These are phyloP conservation scores for Trypethelium eluteriae DNA, from an alignment of 495 filamentous ascomycete species.

Conservation along the genomic window DNA sequence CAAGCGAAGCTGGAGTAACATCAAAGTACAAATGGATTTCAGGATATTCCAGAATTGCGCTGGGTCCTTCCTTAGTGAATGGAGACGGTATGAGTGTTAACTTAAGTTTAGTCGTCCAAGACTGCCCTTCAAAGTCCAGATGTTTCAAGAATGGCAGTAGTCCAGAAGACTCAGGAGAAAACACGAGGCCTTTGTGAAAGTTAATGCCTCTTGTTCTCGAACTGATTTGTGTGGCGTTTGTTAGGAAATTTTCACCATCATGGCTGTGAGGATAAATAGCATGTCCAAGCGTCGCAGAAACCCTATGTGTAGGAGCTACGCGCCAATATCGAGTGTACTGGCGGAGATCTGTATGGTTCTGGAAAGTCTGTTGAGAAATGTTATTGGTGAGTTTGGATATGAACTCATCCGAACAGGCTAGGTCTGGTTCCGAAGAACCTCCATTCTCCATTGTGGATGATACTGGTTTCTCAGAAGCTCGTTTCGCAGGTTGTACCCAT, in stretches of 20 bases:
- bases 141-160: slow-evolving; percentile 1
- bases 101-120: background rate
- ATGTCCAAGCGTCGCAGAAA: slow-evolving; percentile 1
- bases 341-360: background rate
- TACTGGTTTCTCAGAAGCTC: background rate
- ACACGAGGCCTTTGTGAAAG: background rate
- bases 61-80: background rate
- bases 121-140: background rate
- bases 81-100: background rate
- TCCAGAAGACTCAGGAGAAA: slow-evolving; percentile 1
- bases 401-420: background rate
- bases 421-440: background rate
- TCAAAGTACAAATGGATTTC: background rate
- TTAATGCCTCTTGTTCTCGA: background rate
- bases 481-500: background rate
- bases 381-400: background rate
- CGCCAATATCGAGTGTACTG: background rate
- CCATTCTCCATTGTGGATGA: background rate
- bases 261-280: background rate
- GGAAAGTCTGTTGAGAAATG: background rate
- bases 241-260: background rate
- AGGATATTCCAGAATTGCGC: background rate
- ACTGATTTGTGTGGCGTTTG: background rate
- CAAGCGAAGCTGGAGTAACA: background rate
- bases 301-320: background rate